Conservation (phyloP, 805 yeast genomes). For the Clavispora phyllophila region DNA sequence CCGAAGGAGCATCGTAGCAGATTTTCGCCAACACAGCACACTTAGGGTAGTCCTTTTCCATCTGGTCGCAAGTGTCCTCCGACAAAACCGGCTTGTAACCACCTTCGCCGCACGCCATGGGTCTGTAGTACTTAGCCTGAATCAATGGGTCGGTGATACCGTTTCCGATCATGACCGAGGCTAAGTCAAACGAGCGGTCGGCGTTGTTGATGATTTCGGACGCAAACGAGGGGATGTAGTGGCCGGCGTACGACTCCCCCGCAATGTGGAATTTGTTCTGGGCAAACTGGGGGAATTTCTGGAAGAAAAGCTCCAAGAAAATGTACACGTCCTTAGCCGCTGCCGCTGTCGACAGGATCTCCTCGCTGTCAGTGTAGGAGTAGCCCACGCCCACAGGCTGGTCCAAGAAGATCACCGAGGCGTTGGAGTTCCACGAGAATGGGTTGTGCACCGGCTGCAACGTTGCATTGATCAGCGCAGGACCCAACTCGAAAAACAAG, state of each 20-base stretch:
- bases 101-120: constrained; percentile 37
- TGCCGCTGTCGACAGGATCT: constrained; percentile 17
- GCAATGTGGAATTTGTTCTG: constrained; percentile 31
- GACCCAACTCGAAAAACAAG: constrained; percentile 9
- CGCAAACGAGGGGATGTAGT: constrained; percentile 22
- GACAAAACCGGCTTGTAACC: constrained; percentile 35
- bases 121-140: constrained; percentile 7
- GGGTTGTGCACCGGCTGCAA: constrained; percentile 9
- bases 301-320: constrained; percentile 33
- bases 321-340: constrained; percentile 22
- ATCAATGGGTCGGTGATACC: constrained; percentile 8
- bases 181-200: constrained; percentile 23
- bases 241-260: constrained; percentile 26
- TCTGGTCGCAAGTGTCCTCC: constrained; percentile 27
- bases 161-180: constrained; percentile 11
- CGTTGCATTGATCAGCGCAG: constrained; percentile 6
- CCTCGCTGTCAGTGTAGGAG: constrained; percentile 19
- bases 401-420: constrained; percentile 10
- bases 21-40: constrained; percentile 27
- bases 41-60: constrained; percentile 31
- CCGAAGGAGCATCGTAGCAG: constrained; percentile 28
- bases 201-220: constrained; percentile 19
- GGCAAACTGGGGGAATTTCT: constrained; percentile 29
- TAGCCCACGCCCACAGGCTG: constrained; percentile 12
- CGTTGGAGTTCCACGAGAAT: constrained; percentile 9